phyloP scores from a whole-genome alignment of 768 basidiomycete genomes.

The Lyophyllum semitale region DNA sequence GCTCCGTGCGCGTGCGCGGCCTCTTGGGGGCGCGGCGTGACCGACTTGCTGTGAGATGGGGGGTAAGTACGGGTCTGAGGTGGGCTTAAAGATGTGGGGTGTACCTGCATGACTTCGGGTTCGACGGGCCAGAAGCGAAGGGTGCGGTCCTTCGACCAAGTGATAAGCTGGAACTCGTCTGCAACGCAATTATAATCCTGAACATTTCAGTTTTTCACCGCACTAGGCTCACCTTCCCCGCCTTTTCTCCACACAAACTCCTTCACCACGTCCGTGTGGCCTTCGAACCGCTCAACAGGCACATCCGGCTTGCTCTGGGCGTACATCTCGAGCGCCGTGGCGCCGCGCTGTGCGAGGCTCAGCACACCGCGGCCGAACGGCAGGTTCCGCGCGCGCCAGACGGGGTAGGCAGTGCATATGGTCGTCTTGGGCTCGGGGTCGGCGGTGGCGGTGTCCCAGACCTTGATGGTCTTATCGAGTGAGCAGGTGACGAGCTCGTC shows the following conservation, averaged over 20 bases:
- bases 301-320: constrained; percentile 35
- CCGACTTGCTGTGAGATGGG: constrained; percentile 49
- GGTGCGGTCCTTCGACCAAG: constrained; percentile 87
- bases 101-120: constrained; percentile 66
- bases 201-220: neutral
- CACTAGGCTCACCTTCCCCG: constrained; percentile 43
- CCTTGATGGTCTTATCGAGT: constrained; percentile 90
- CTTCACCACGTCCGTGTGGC: constrained; percentile 92
- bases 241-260: constrained; percentile 96
- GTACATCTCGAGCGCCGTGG: constrained; percentile 86
- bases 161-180: constrained; percentile 63
- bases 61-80: neutral
- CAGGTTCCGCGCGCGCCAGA: constrained; percentile 91
- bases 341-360: constrained; percentile 86
- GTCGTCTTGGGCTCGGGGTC: constrained; percentile 41
- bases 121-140: constrained; percentile 90
- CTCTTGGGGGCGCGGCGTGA: constrained; percentile 32
- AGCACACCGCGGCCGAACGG: constrained; percentile 92
- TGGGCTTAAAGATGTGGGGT: constrained; percentile 10
- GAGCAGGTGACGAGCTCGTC: constrained; percentile 93
- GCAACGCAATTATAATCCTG: neutral
- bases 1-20: constrained; percentile 31
- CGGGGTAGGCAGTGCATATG: constrained; percentile 82
- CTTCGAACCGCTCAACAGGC: constrained; percentile 79
- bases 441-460: constrained; percentile 58